Evolutionary conservation across 2,329 filamentous ascomycete genomes (phyloP), one percentile per base, ranked within the genome.

Genomic region (Monilinia vaccinii-corymbosi): DNA sequence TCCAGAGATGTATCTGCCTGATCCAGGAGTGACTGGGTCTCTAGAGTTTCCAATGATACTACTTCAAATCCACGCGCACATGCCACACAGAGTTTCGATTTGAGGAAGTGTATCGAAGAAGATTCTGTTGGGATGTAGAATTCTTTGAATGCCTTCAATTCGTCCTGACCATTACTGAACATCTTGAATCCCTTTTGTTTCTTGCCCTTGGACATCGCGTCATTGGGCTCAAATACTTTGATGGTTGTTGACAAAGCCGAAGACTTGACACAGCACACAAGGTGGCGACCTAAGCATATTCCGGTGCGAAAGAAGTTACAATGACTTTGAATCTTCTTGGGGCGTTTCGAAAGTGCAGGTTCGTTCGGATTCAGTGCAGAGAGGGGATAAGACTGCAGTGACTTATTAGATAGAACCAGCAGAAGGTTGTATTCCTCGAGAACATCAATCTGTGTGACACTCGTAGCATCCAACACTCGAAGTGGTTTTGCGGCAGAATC

Each of bases 291-390:
- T 62, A 97, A 81, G 71, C 94, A 97, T 69, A 97, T 95, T 44
- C 94, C 94, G 21, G 91, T 89, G 76, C 95, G 96, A 84, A 99
- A 99, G 78, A 97, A 99, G 74, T 93, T 97, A 74, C 93, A 95
- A 75, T 97, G 92, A 69, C 89, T 96, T 74, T 92, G 88, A 65
- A 99, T 97, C 79, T 97, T 97, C 78, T 94, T 93, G 10, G 91
- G 91, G 46, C 91, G 84, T 73, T 94, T 96, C 18, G 85, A 84
- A 60, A 92, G 78, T 38, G 89, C 82, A 56, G 86, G 87, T 70
- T 97, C 92, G 64, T 88, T 88, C 3, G 88, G 83, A 69, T 96
- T 93, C 60, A 99, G 79, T 16, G 91, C 91, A 63, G 93, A 87
- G 56, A 96, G 79, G 1, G 91, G 85, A 76, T 94, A 97, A 9